phyloP scores from a whole-genome alignment of 2,329 filamentous ascomycete genomes.

The Sclerotinia spermophila region DNA sequence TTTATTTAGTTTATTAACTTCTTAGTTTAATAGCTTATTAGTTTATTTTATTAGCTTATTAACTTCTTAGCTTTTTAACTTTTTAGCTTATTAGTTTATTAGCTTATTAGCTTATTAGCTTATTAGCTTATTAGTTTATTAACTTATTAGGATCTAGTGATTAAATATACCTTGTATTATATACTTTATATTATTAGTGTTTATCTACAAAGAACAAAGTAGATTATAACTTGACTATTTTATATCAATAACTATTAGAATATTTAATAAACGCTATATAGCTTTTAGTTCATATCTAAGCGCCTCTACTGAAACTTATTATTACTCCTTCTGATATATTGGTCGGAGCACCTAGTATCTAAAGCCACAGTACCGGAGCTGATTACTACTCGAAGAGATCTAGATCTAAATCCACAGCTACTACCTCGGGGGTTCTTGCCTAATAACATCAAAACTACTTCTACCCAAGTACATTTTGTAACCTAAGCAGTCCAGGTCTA shows the following conservation, averaged over 20 bases:
- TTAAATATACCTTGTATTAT: no score
- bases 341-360: not conserved
- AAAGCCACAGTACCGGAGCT: not conserved
- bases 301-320: not conserved
- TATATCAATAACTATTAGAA: not conserved
- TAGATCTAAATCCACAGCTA: not conserved
- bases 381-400: not conserved
- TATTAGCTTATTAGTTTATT: no score
- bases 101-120: no score
- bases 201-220: no score
- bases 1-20: no score
- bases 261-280: not conserved
- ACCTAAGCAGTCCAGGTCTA: not conserved
- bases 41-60: no score
- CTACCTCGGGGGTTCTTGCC: not conserved
- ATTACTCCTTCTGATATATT: not conserved
- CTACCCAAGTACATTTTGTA: not conserved
- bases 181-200: not conserved
- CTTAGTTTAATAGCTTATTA: no score
- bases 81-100: no score
- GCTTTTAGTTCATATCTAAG: not conserved
- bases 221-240: not conserved
- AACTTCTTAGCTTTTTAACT: no score
- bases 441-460: not conserved
- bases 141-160: no score